Conservation (phyloP, 2,329 filamentous ascomycete genomes). For the Aspergillus carbonarius region DNA sequence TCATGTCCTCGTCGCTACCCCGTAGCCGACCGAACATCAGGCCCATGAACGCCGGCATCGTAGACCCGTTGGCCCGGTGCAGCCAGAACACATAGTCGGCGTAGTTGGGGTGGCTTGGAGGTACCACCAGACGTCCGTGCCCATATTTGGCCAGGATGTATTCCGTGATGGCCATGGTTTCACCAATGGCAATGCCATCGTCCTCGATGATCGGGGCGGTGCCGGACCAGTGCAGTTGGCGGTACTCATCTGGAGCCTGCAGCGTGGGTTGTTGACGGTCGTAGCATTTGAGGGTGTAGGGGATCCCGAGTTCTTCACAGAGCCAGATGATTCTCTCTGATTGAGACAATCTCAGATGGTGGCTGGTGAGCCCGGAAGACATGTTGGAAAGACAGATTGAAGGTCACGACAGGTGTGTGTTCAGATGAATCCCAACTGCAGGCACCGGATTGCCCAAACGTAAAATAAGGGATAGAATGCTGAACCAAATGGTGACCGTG, state of each 20-base stretch:
- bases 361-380: conserved; percentile 21
- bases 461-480: too few species aligned
- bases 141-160: conserved; percentile 61
- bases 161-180: conserved; percentile 60
- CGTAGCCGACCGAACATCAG: not conserved
- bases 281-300: conserved; percentile 53
- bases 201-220: conserved; percentile 63
- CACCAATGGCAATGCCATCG: conserved; percentile 55
- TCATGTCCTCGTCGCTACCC: conserved; percentile 37
- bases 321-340: conserved; percentile 66
- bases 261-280: conserved; percentile 43
- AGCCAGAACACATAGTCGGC: conserved; percentile 66
- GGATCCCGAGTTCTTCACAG: conserved; percentile 61
- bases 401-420: not conserved
- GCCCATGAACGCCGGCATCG: conserved; percentile 43
- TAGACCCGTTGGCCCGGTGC: conserved; percentile 55
- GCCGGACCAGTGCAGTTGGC: conserved; percentile 51
- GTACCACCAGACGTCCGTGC: conserved; percentile 49
- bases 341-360: conserved; percentile 60
- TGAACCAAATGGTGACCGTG: too few species aligned
- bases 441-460: too few species aligned
- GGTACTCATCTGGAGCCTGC: conserved; percentile 40
- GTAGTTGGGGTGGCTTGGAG: conserved; percentile 51
- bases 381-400: not conserved
- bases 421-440: not conserved